Conservation (phyloP, 345 rosid genomes). For the Syzygium aqueum region DNA sequence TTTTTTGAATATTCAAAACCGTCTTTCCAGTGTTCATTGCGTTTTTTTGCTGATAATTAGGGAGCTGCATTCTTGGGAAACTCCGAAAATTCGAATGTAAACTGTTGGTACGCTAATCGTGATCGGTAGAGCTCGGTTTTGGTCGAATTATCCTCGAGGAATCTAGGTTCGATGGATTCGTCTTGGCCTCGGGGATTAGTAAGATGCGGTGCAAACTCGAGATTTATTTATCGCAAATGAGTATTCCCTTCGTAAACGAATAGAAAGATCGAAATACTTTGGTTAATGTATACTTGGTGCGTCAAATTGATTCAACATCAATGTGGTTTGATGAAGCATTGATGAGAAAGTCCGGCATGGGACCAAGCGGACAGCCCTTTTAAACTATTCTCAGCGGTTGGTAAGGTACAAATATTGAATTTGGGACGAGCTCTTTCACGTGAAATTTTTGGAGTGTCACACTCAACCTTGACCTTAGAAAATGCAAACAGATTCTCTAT, state of each 20-base stretch:
- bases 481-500: background rate
- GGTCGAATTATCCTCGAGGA: background rate
- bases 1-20: background rate
- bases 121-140: background rate
- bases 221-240: background rate
- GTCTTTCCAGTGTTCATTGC: background rate
- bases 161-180: background rate
- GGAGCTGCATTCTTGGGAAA: background rate
- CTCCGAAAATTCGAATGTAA: background rate
- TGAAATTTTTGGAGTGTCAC: background rate
- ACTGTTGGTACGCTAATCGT: too few relatives aligned
- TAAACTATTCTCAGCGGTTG: background rate
- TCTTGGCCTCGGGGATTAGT: accelerated
- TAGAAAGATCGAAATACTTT: background rate
- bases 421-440: background rate
- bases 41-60: background rate
- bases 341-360: background rate
- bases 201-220: background rate
- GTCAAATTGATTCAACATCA: background rate
- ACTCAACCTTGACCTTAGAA: background rate
- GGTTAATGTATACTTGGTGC: background rate
- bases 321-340: background rate
- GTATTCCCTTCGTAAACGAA: background rate
- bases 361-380: background rate
- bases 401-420: background rate